Evolutionary conservation across 352 stramenopile species (phyloP).

Genomic region (Phytophthora tubulina): DNA sequence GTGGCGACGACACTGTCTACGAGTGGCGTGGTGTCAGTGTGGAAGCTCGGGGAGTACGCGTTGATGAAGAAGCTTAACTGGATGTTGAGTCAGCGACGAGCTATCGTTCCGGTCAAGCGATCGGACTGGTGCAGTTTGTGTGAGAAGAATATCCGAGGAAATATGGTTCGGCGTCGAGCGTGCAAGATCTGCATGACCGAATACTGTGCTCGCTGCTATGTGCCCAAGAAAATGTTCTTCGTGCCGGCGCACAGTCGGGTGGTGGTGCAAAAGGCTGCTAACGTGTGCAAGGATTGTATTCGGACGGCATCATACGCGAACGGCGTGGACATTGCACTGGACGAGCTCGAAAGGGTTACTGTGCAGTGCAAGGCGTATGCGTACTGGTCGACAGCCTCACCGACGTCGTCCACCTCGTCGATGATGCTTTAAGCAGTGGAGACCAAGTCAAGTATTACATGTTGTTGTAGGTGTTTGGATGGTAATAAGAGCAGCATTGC

Average conservation of each 20-base stretch:
- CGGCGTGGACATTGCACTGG: conserved; percentile 35
- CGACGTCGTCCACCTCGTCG: conserved; percentile 34
- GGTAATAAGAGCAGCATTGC: conserved; percentile 17
- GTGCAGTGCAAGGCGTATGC: conserved; percentile 22
- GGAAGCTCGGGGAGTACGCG: conserved; percentile 42
- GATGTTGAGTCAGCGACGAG: conserved; percentile 29
- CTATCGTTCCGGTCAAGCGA: conserved; percentile 3
- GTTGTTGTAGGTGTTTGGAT: conserved; percentile 17
- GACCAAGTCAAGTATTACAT: neutral
- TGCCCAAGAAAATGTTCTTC: conserved; percentile 50
- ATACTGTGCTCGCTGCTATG: conserved; percentile 40
- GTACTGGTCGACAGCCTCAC: conserved; percentile 29
- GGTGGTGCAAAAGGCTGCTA: conserved; percentile 29
- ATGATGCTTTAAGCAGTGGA: conserved; percentile 20
- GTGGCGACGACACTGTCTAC: conserved; percentile 42
- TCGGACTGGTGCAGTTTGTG: conserved; percentile 36
- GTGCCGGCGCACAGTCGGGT: conserved; percentile 23
- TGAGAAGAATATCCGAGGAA: conserved; percentile 25
- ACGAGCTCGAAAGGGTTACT: conserved; percentile 28
- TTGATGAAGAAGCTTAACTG: conserved; percentile 50
- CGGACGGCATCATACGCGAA: conserved; percentile 23
- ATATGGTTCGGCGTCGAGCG: conserved; percentile 32
- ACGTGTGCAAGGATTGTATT: conserved; percentile 45
- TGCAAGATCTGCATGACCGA: conserved; percentile 42
- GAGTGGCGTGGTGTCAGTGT: conserved; percentile 46